Evolutionary conservation across 768 basidiomycete species (phyloP).

Genomic region (Lactarius pseudohatsudake): DNA sequence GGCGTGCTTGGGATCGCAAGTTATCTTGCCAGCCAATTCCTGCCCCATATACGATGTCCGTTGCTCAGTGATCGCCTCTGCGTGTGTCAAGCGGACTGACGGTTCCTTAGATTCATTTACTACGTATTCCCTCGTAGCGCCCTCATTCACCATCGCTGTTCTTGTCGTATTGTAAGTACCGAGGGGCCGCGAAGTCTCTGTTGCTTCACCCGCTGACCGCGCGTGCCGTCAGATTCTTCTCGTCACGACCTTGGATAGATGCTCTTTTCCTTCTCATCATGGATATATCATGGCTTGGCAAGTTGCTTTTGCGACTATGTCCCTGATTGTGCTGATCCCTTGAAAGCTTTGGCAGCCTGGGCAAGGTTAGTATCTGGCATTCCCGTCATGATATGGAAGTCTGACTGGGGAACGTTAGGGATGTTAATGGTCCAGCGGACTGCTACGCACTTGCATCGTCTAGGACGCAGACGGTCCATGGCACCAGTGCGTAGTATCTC

Average conservation of each 20-base stretch:
- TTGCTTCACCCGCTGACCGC: background rate
- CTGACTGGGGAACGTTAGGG: constrained; percentile 41
- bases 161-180: constrained; percentile 11
- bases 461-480: constrained; percentile 50
- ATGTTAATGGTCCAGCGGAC: constrained; percentile 64
- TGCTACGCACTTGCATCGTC: constrained; percentile 50
- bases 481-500: constrained; percentile 46
- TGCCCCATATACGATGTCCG: constrained; percentile 65
- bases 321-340: constrained; percentile 13
- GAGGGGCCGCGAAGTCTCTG: constrained; percentile 3
- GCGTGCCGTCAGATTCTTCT: constrained; percentile 53
- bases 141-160: constrained; percentile 50
- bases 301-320: constrained; percentile 31
- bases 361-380: constrained; percentile 16
- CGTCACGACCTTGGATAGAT: constrained; percentile 67
- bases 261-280: constrained; percentile 53
- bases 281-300: constrained; percentile 69
- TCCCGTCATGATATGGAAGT: background rate
- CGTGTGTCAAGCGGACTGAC: constrained; percentile 2
- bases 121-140: constrained; percentile 64
- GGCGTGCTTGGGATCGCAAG: constrained; percentile 67
- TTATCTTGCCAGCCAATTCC: constrained; percentile 65
- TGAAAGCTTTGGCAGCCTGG: constrained; percentile 69
- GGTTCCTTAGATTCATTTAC: constrained; percentile 58
- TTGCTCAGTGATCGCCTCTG: constrained; percentile 19